A percentile compares a stretch with the other conserved stretches of the same genome.
Evolutionary conservation across 495 filamentous ascomycete species (phyloP).

Genomic region (Chaetomium fimeti): DNA sequence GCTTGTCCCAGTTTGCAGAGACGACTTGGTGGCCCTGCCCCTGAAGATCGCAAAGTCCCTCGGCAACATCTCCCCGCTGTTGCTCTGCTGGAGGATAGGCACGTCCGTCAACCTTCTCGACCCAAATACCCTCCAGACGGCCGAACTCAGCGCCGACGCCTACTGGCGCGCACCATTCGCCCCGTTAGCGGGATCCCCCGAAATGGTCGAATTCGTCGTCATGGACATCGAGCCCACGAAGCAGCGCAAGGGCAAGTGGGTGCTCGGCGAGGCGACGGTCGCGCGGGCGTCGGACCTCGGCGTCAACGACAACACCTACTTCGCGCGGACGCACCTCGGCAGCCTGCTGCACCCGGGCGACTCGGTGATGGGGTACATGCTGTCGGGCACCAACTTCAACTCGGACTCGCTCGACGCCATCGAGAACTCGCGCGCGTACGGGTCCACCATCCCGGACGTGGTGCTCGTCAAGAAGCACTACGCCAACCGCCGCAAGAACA

Average conservation of each 20-base stretch:
- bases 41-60: constrained; percentile 78
- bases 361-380: constrained; percentile 84
- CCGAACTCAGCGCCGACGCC: constrained; percentile 72
- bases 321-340: constrained; percentile 85
- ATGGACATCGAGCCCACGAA: constrained; percentile 89
- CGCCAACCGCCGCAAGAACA: constrained; percentile 76
- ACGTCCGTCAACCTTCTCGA: constrained; percentile 88
- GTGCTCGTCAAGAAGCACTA: constrained; percentile 96
- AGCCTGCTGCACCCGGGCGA: constrained; percentile 84
- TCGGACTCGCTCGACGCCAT: constrained; percentile 76
- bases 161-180: constrained; percentile 90
- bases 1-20: constrained; percentile 90
- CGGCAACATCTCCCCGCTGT: constrained; percentile 70
- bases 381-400: constrained; percentile 90
- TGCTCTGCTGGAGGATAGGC: constrained; percentile 82
- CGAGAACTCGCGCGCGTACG: constrained; percentile 65
- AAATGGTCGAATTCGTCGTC: constrained; percentile 87
- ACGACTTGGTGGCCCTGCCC: constrained; percentile 91
- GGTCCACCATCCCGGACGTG: constrained; percentile 82
- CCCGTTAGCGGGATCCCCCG: constrained; percentile 76
- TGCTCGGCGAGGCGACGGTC: constrained; percentile 81
- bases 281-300: constrained; percentile 88
- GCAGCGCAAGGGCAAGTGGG: constrained; percentile 71
- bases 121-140: constrained; percentile 83
- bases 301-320: constrained; percentile 79